Evolutionary conservation across 805 yeast genomes (phyloP), one percentile per base, ranked within the genome.

Genomic region (Huiozyma sinensis): DNA sequence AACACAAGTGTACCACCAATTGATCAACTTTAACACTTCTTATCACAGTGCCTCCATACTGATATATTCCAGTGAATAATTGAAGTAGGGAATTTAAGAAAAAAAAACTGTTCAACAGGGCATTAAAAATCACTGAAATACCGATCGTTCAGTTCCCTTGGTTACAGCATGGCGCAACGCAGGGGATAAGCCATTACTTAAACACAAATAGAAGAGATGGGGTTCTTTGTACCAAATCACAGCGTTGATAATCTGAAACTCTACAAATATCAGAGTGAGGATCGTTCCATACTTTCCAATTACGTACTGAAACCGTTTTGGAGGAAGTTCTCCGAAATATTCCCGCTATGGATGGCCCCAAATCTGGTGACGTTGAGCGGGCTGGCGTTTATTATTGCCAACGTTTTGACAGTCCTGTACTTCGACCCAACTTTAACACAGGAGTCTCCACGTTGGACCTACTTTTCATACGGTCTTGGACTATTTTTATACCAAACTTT

Each of bases 261-360:
- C 42, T 80, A 80, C 67, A 68, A 66, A 56, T 83, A 84, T 58
- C 75, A 79, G 42, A 75, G 87, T 38, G 95, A 83, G 55, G 97
- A 89, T 60, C 81, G 81, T 49, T 87, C 96, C 0, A 64, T 84
- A 36, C 66, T 81, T 27, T 83, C 97, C n/a, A 81, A 80, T 58
- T 77, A 77, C 56, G 64, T 87, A 9, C 68, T 89, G 53, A 87
- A 83, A 60, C 85, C 82, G 42, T 89, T 87, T 69, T 90, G 96
- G 92, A 64, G 69, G 42, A 63, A 70, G 48, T 81, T 87, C 58
- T 89, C 82, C 32, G 60, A 68, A 39, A 67, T 86, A 33, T 86
- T 89, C 66, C 97, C 97, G 2, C 45, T 72, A 48, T 80, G 80
- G 75, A 77, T 90, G 82, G 97, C 97, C 4, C 98, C 98, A 6